Percentiles rank a stretch among this genome's conserved stretches.
Conservation (phyloP, 129 eudicot genomes). For the Deinandra increscens region DNA sequence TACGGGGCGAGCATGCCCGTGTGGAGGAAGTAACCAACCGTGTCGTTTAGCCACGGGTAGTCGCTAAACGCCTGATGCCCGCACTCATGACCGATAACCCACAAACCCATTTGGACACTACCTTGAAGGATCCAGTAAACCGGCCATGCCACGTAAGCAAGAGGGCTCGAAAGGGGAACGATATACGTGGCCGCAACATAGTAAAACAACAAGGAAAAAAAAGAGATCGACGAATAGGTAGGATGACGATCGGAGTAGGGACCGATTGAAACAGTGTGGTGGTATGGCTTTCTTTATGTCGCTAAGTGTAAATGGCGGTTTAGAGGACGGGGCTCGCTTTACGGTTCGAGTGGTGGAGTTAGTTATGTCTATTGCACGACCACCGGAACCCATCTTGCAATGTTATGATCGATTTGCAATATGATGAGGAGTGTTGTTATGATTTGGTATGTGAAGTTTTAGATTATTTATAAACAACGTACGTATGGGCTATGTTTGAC, state of each 20-base stretch:
- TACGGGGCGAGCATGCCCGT: conserved; percentile 18
- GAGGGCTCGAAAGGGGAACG: not conserved
- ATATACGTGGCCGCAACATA: conserved; percentile 1
- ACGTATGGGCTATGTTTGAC: no score
- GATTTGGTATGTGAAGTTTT: no score
- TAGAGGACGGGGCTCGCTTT: conserved; percentile 16
- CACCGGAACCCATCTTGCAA: conserved; percentile 19
- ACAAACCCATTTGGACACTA: conserved; percentile 21
- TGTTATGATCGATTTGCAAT: no score
- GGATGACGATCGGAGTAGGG: not conserved
- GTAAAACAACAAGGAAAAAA: conserved; percentile 13
- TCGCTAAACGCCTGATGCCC: conserved; percentile 20
- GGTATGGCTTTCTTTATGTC: conserved; percentile 22
- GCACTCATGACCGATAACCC: conserved; percentile 23
- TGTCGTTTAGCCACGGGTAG: conserved; percentile 21
- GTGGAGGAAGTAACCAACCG: conserved; percentile 11
- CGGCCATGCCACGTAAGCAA: not conserved
- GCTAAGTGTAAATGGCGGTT: conserved; percentile 15
- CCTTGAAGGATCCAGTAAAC: conserved; percentile 24
- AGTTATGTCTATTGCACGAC: not conserved
- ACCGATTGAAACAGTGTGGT: conserved; percentile 18
- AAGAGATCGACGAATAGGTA: conserved; percentile 16
- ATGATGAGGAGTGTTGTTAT: no score
- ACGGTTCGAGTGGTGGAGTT: not conserved
- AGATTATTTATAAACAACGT: no score